phyloP scores from a whole-genome alignment of 768 basidiomycete genomes.

The Phanerochaete carnosa region DNA sequence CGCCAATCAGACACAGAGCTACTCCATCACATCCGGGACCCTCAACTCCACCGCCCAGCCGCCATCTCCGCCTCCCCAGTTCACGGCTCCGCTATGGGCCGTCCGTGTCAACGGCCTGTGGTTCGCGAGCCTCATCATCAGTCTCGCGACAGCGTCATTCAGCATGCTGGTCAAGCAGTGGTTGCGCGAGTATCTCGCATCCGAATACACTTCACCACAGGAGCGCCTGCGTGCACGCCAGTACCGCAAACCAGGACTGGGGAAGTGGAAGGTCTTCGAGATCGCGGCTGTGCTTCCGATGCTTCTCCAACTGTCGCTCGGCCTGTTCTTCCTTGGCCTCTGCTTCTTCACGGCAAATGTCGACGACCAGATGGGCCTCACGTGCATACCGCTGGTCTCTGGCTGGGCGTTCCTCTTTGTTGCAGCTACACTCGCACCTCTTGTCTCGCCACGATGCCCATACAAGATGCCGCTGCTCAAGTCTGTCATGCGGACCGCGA shows the following conservation, averaged over 20 bases:
- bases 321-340: not conserved
- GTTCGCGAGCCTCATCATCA: conserved; percentile 10
- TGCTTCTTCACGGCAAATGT: not conserved
- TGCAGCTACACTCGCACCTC: not conserved
- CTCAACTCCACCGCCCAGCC: not conserved
- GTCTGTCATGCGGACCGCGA: not conserved
- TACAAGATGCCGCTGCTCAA: not conserved
- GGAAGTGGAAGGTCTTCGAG: conserved; percentile 7
- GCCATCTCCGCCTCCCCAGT: not conserved
- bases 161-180: conserved; percentile 12
- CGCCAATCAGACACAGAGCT: not conserved
- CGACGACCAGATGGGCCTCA: not conserved
- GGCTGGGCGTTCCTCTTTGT: not conserved
- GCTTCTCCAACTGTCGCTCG: conserved; percentile 7
- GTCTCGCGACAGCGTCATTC: conserved; percentile 6
- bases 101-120: conserved; percentile 8
- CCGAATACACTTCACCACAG: not conserved
- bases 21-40: not conserved
- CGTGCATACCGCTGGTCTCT: not conserved
- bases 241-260: conserved; percentile 4
- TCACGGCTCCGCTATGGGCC: not conserved
- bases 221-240: not conserved
- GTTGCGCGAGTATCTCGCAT: conserved; percentile 1
- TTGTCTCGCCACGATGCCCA: not conserved
- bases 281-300: conserved; percentile 11